These are phyloP conservation scores for Lenzites betulinus DNA, from an alignment of 768 basidiomycete genomes.

Conservation along the genomic window DNA sequence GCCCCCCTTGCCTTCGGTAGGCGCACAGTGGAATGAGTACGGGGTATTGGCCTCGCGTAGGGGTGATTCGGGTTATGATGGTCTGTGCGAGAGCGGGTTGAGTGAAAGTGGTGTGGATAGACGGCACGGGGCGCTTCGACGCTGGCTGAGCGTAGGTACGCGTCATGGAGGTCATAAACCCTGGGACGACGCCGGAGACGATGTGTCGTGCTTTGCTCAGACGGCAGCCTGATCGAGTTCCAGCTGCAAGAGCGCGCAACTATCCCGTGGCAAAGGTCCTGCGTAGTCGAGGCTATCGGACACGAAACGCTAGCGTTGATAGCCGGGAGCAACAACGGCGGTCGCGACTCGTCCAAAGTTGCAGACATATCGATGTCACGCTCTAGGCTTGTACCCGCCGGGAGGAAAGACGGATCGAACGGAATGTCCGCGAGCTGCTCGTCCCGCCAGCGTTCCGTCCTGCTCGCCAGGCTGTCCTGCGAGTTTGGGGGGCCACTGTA, in stretches of 20 bases:
- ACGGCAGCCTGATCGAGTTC: too few species aligned
- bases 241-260: too few species aligned
- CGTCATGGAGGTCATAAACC: constrained; percentile 16
- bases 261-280: too few species aligned
- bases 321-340: not conserved
- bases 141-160: constrained; percentile 5
- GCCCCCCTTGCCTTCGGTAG: too few species aligned
- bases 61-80: too few species aligned
- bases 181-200: constrained; percentile 13
- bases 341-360: not conserved
- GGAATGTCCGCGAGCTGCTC: constrained; percentile 9
- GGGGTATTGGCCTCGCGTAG: too few species aligned
- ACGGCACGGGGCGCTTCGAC: not conserved
- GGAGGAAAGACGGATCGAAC: not conserved
- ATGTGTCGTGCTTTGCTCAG: too few species aligned
- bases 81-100: too few species aligned
- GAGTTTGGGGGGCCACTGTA: constrained; percentile 13
- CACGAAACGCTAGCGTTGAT: not conserved
- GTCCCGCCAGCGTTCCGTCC: not conserved
- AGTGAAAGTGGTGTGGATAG: too few species aligned
- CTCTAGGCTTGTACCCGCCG: not conserved
- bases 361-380: not conserved
- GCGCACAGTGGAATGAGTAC: not conserved
- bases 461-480: constrained; percentile 7
- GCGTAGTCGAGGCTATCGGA: not conserved